These are phyloP conservation scores for Penium margaritaceum DNA, from an alignment of 139 green algal genomes.

Conservation along the genomic window DNA sequence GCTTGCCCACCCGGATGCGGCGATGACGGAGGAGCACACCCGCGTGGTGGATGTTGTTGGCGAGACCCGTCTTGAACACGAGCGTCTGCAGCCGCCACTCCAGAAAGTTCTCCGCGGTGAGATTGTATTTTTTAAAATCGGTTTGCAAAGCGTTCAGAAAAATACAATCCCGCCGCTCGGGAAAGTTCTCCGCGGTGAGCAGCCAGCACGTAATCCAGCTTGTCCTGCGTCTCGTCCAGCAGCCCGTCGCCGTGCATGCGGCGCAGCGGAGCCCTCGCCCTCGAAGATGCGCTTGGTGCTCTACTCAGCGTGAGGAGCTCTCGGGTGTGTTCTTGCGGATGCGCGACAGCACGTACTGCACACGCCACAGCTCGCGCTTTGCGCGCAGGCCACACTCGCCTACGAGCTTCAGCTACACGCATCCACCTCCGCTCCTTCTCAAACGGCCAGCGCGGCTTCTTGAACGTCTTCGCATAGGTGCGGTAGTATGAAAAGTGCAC, in stretches of 20 bases:
- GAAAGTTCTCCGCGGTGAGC: slow-evolving; percentile 76
- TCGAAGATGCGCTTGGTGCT: slow-evolving; percentile 93
- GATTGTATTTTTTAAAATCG: no score
- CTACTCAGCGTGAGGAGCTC: slow-evolving; percentile 94
- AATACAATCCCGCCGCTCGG: slow-evolving; percentile 80
- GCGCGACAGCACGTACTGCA: slow-evolving; percentile 74
- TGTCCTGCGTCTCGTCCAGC: slow-evolving; percentile 75
- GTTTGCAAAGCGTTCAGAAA: no score
- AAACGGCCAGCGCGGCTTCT: slow-evolving; percentile 95
- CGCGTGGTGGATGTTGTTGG: no score
- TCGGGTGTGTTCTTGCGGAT: slow-evolving; percentile 86
- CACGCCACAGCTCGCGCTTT: slow-evolving; percentile 99
- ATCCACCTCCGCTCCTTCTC: slow-evolving; percentile 99
- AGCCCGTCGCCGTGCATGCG: slow-evolving; percentile 96
- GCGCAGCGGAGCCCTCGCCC: slow-evolving; percentile 66
- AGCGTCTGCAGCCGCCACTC: no score
- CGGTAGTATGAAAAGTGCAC: no score
- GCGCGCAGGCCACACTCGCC: slow-evolving; percentile 97
- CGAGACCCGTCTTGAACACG: no score
- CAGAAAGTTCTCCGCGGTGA: no score
- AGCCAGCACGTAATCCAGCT: slow-evolving; percentile 99
- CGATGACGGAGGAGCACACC: no score
- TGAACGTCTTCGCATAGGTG: slow-evolving; percentile 98
- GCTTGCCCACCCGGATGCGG: no score
- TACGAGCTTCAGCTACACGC: slow-evolving; percentile 96